Base-by-base conservation (phyloP, 495 filamentous ascomycete genomes). In the Podospora bellae-mahoneyi region DNA sequence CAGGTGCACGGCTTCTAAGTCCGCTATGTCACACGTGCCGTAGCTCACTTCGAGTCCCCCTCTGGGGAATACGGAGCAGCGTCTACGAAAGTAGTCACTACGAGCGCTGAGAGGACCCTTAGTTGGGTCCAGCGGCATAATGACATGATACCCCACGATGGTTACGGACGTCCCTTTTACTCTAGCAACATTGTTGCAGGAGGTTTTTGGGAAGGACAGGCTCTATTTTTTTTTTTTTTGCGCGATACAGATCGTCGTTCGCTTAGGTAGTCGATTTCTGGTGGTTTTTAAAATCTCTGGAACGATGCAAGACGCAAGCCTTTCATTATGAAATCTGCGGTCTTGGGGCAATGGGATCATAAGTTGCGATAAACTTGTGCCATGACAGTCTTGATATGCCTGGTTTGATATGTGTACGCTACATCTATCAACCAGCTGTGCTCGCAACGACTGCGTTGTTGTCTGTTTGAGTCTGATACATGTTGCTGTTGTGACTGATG, bases 1-100 rank as follows among this genome's bases (percentile, higher is more conserved):
- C 65, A 87, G 85, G 87, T 92, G 86, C 90, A 92, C 83, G 90
- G 90, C 80, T 91, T 91, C 85, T 92, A 90, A 86, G 78, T 79
- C 70, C 63, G 64, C 59, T 72, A 77, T 80, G 81, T 76, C 72
- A 27, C 67, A 64, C 64, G 69, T 72, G 75, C 72, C 69, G 68
- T 68, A 70, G 71, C 62, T 58, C 55, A 58, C n/a, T 26, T 26
- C 55, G n/a, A 26, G 55, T 19, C 55, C 55, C 55, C 55, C n/a
- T 20, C 5, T 58, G 23, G 55, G 55, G 55, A 26, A 26, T 20
- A 20, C 23, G 55, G 55, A 48, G 55, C 68, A 62, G 60, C 55
- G 64, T 59, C 62, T 60, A 48, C 28, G 58, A 61, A 60, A 44
- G 60, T 60, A 56, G 48, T 19, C 26, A 13, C 23, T 26, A 67